Conservation (phyloP, 2,329 filamentous ascomycete genomes). For the Trichoderma breve region DNA sequence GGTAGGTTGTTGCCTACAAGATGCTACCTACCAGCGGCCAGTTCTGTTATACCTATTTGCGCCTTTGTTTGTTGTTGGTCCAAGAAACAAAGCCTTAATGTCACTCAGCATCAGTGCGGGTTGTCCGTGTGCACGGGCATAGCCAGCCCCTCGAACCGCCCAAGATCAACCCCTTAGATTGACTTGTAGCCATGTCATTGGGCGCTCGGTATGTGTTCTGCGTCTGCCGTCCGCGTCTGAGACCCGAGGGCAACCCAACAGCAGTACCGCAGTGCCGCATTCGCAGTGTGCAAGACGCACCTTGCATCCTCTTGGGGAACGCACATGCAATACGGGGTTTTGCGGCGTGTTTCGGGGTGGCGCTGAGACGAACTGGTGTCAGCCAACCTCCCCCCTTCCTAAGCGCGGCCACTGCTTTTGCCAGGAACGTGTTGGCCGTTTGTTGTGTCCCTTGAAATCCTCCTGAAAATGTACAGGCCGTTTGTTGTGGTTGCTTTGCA, state of each 20-base stretch:
- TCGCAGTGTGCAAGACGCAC: not conserved
- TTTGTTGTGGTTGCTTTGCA: not conserved
- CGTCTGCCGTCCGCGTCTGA: not conserved
- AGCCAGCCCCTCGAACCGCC: not conserved
- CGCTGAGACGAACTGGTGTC: conserved; percentile 14
- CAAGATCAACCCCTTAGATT: not conserved
- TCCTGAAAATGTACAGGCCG: not conserved
- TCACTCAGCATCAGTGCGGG: not conserved
- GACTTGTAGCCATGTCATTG: not conserved
- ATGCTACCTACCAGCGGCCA: not conserved
- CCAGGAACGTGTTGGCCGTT: not conserved
- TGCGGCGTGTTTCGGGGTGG: conserved; percentile 12
- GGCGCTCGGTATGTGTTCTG: not conserved
- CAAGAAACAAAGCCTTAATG: not conserved
- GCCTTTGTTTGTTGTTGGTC: not conserved
- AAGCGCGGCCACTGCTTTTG: not conserved
- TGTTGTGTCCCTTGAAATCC: not conserved
- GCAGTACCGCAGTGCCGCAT: not conserved
- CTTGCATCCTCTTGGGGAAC: not conserved
- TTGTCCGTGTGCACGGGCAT: not conserved
- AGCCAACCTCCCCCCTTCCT: not conserved
- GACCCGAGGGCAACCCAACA: not conserved
- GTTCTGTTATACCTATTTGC: not conserved
- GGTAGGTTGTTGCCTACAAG: not conserved
- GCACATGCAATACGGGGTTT: conserved; percentile 2